Conservation (phyloP, 169 alveolate species). For the Cystoisospora suis region DNA sequence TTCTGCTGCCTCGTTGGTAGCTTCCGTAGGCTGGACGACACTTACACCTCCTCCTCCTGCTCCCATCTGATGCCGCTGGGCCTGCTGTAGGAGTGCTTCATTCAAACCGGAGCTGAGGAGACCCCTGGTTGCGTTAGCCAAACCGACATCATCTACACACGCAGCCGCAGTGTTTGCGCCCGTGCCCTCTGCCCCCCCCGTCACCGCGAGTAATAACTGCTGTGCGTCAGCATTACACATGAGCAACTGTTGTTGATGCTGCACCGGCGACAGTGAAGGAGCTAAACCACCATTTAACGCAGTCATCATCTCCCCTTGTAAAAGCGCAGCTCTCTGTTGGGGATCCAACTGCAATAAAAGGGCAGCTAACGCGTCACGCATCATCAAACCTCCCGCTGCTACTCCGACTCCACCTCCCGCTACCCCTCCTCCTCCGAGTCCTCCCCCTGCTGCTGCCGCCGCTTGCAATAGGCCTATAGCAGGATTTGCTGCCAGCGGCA, state of each 20-base stretch:
- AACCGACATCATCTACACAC: no score
- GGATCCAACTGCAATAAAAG: conserved; percentile 20
- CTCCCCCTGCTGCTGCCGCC: conserved; percentile 2
- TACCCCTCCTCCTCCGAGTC: background rate
- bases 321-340: background rate
- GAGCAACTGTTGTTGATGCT: background rate
- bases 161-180: background rate
- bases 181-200: background rate
- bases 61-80: no score
- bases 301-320: conserved; percentile 25
- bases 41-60: no score
- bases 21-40: no score
- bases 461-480: background rate
- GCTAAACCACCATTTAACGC: no score
- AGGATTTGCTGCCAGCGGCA: no score
- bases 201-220: background rate
- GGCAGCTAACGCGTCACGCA: conserved; percentile 38
- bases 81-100: no score
- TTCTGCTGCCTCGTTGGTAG: no score
- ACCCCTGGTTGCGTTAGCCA: no score
- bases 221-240: background rate
- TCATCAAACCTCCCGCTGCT: conserved; percentile 1
- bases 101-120: no score
- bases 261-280: background rate
- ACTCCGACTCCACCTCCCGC: background rate